A percentile compares a stretch with the other conserved stretches of the same genome.
Evolutionary conservation across 2,329 filamentous ascomycete genomes (phyloP).

Genomic region (Bipolaris oryzae): DNA sequence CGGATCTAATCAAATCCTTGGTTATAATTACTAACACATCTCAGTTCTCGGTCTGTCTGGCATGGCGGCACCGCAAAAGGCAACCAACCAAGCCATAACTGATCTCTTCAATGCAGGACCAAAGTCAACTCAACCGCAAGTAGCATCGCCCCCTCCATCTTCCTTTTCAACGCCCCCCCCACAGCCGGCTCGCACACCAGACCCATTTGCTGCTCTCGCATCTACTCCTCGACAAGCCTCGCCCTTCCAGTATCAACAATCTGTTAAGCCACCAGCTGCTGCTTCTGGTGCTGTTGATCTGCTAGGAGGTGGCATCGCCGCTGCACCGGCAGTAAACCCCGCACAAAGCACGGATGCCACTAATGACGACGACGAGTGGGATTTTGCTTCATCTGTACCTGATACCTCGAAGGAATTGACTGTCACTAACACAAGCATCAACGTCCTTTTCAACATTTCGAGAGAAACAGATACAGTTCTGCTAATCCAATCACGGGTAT

Average conservation of each 20-base stretch:
- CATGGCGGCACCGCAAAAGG: constrained; percentile 47
- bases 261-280: constrained; percentile 45
- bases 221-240: constrained; percentile 59
- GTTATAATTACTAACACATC: constrained; percentile 16
- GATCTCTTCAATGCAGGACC: constrained; percentile 63
- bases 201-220: constrained; percentile 66
- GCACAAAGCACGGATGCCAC: constrained; percentile 52
- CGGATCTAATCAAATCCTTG: neutral
- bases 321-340: constrained; percentile 34
- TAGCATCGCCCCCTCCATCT: constrained; percentile 55
- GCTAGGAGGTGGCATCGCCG: constrained; percentile 40
- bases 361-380: constrained; percentile 96
- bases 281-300: constrained; percentile 43
- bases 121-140: constrained; percentile 45
- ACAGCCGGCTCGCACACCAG: constrained; percentile 48
- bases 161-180: constrained; percentile 46
- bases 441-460: constrained; percentile 74
- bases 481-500: constrained; percentile 77
- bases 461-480: constrained; percentile 65
- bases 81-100: constrained; percentile 58
- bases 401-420: constrained; percentile 68
- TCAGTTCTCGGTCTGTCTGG: constrained; percentile 44
- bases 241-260: constrained; percentile 57
- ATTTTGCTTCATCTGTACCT: constrained; percentile 85
- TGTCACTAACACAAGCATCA: constrained; percentile 72